Conservation (phyloP, 257 asterid genomes). For the Petrea volubilis region DNA sequence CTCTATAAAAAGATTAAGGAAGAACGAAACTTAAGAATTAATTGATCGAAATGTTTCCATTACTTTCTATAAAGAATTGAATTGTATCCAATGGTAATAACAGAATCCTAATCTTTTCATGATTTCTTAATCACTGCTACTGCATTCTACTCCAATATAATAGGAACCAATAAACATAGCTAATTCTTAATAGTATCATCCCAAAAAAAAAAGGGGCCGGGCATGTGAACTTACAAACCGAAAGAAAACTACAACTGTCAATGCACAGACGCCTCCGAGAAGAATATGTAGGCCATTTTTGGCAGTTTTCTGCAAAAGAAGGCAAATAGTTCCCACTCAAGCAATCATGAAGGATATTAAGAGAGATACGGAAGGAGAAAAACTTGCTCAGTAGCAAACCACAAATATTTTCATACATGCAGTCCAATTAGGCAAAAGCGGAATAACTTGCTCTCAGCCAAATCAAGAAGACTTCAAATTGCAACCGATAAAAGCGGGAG, state of each 20-base stretch:
- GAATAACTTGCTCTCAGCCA: neutral
- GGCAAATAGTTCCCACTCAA: slow-evolving; percentile 20
- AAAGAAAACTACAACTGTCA: slow-evolving; percentile 82
- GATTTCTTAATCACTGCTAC: neutral
- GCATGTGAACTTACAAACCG: slow-evolving; percentile 78
- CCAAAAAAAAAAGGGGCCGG: slow-evolving; percentile 9
- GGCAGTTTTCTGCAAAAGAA: slow-evolving; percentile 70
- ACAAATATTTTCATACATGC: neutral
- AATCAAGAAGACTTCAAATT: neutral
- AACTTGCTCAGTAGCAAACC: slow-evolving; percentile 13
- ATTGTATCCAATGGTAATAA: slow-evolving; percentile 10
- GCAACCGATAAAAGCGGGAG: neutral
- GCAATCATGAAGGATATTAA: neutral
- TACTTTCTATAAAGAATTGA: neutral
- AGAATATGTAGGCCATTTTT: slow-evolving; percentile 87
- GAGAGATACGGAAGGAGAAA: neutral
- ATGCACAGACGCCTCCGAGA: slow-evolving; percentile 93
- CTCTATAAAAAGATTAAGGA: too few relatives aligned
- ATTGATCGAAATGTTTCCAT: slow-evolving; percentile 4
- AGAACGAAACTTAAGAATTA: too few relatives aligned
- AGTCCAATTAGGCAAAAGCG: slow-evolving; percentile 1
- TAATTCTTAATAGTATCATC: slow-evolving; percentile 13
- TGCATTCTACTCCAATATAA: neutral
- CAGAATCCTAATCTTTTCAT: neutral
- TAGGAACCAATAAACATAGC: slow-evolving; percentile 1